Conservation (phyloP, 441 rosid species). For the Populus trichocarpa region DNA sequence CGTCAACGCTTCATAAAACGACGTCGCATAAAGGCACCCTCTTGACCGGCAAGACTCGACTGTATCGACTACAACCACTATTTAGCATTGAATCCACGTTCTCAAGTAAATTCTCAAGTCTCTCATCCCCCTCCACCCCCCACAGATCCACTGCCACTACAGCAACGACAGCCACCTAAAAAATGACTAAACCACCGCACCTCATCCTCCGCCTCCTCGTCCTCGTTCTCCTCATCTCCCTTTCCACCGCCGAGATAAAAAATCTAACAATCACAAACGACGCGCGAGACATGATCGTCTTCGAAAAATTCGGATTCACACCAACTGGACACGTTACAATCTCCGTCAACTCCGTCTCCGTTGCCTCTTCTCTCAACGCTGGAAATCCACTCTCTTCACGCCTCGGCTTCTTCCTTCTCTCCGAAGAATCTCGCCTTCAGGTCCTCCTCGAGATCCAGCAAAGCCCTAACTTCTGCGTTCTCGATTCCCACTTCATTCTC, state of each 20-base stretch:
- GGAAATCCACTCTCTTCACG: conserved; percentile 57
- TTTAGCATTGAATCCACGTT: background rate
- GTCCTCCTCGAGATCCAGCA: conserved; percentile 83
- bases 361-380: conserved; percentile 40
- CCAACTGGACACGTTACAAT: conserved; percentile 67
- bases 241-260: conserved; percentile 80
- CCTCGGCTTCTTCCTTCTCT: conserved; percentile 94
- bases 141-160: background rate
- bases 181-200: conserved; percentile 43
- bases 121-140: background rate
- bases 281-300: conserved; percentile 82
- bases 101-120: background rate
- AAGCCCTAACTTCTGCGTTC: conserved; percentile 79
- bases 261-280: conserved; percentile 60
- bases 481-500: conserved; percentile 59
- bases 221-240: conserved; percentile 26
- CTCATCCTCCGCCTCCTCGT: conserved; percentile 28
- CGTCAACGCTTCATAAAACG: background rate
- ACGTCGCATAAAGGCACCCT: background rate
- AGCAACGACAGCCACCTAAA: background rate
- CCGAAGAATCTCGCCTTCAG: conserved; percentile 85
- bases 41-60: background rate
- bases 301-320: conserved; percentile 97
- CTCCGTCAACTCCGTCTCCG: conserved; percentile 64
- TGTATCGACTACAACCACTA: background rate